Percentiles rank a stretch among this genome's conserved stretches.
phyloP scores from a whole-genome alignment of 2,329 filamentous ascomycete genomes.

The Phyllosticta ampelicida region DNA sequence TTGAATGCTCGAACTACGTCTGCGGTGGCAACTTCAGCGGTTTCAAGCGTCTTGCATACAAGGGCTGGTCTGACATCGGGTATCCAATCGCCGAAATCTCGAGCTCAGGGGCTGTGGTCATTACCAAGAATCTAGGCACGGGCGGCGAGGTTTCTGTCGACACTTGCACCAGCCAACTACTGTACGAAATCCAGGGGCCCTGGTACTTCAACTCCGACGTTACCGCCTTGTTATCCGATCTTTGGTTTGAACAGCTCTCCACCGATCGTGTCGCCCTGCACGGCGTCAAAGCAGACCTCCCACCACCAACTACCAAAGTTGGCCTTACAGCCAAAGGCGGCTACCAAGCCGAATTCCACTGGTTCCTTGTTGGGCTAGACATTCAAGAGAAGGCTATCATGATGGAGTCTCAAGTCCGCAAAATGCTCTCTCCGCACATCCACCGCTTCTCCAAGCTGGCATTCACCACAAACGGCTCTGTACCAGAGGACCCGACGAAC shows the following conservation, averaged over 20 bases:
- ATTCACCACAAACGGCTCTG: slow-evolving; percentile 32
- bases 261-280: slow-evolving; percentile 39
- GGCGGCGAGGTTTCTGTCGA: slow-evolving; percentile 15
- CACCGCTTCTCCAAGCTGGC: slow-evolving; percentile 26
- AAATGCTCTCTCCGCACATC: slow-evolving; percentile 26
- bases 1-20: slow-evolving; percentile 35
- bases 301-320: slow-evolving; percentile 31
- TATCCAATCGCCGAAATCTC: slow-evolving; percentile 24
- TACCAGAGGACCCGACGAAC: slow-evolving; percentile 29
- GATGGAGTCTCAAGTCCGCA: slow-evolving; percentile 28
- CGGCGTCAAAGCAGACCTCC: slow-evolving; percentile 34
- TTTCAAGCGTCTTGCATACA: slow-evolving; percentile 29
- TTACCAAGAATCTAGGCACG: slow-evolving; percentile 16
- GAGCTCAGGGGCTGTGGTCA: slow-evolving; percentile 17
- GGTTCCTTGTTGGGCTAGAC: slow-evolving; percentile 35
- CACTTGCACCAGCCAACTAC: slow-evolving; percentile 13
- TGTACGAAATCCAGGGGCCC: slow-evolving; percentile 28
- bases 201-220: slow-evolving; percentile 50
- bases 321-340: slow-evolving; percentile 36
- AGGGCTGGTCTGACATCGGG: slow-evolving; percentile 23
- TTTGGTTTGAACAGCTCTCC: slow-evolving; percentile 42
- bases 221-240: slow-evolving; percentile 39
- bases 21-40: slow-evolving; percentile 35
- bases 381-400: slow-evolving; percentile 34
- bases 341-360: slow-evolving; percentile 38